Conservation (phyloP, 176 grass and related monocot species). For the Poa pratensis region DNA sequence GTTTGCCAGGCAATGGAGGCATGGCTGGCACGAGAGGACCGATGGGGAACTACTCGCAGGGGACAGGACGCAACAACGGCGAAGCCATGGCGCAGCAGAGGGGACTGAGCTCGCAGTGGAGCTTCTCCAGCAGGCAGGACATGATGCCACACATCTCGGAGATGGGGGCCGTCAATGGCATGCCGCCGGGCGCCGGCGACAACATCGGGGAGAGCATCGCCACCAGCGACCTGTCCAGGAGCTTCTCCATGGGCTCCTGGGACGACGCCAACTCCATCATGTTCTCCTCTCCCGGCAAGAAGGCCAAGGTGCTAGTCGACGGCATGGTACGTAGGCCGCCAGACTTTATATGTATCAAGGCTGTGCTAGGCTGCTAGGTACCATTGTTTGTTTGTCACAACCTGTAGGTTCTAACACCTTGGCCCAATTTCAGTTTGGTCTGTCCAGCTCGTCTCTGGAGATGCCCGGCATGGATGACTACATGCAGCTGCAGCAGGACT, state of each 20-base stretch:
- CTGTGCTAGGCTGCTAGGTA: neutral
- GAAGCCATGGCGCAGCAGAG: conserved; percentile 32
- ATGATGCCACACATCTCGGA: conserved; percentile 77
- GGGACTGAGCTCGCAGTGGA: conserved; percentile 66
- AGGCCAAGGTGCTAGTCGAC: conserved; percentile 49
- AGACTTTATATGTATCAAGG: neutral
- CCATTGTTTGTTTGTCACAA: neutral
- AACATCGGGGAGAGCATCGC: conserved; percentile 60
- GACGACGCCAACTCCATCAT: conserved; percentile 93
- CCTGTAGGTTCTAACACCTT: neutral
- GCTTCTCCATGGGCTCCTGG: conserved; percentile 85
- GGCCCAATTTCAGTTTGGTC: conserved; percentile 53
- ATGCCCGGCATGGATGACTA: conserved; percentile 69
- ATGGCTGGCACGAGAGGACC: conserved; percentile 39
- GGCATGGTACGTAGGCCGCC: conserved; percentile 48
- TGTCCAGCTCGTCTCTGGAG: conserved; percentile 73
- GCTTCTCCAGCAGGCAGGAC: conserved; percentile 77
- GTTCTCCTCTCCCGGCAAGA: conserved; percentile 75
- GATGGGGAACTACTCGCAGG: conserved; percentile 58
- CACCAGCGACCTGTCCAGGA: conserved; percentile 57
- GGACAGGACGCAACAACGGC: conserved; percentile 26
- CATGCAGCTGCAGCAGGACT: conserved; percentile 79
- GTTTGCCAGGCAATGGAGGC: conserved; percentile 18
- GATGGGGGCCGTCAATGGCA: conserved; percentile 35
- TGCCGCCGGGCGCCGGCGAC: neutral